phyloP scores from a whole-genome alignment of 2,329 filamentous ascomycete species.

The Calycina herbarum region DNA sequence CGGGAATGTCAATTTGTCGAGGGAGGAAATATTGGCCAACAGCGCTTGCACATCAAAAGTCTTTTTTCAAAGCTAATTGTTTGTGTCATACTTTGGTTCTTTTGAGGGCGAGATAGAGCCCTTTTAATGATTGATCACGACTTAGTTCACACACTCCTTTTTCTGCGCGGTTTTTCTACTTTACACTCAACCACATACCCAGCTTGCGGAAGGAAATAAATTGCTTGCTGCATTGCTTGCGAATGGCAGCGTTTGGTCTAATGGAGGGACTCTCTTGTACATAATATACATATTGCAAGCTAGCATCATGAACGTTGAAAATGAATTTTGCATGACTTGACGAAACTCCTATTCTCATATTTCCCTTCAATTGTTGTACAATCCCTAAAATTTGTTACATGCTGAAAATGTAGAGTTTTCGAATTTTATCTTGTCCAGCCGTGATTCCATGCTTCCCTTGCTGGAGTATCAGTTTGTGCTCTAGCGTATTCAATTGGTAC shows the following conservation, averaged over 20 bases:
- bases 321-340: not conserved
- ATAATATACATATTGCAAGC: conserved; percentile 17
- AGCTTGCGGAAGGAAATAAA: conserved; percentile 10
- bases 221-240: conserved; percentile 18
- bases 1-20: not conserved
- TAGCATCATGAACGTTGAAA: conserved; percentile 11
- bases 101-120: conserved; percentile 16
- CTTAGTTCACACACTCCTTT: conserved; percentile 20
- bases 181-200: conserved; percentile 17
- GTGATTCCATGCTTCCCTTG: conserved; percentile 84
- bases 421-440: conserved; percentile 69
- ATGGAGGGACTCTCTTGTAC: conserved; percentile 19
- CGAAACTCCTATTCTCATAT: not conserved
- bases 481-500: conserved; percentile 92
- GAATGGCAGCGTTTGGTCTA: conserved; percentile 20
- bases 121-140: conserved; percentile 27
- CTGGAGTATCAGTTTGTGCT: conserved; percentile 80
- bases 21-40: conserved; percentile 12
- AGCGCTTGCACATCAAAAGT: conserved; percentile 18
- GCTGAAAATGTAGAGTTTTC: not conserved
- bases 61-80: conserved; percentile 18
- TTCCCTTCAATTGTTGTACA: conserved; percentile 1
- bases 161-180: conserved; percentile 5
- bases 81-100: conserved; percentile 16
- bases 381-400: not conserved